A percentile compares a stretch with the other conserved stretches of the same genome.
Evolutionary conservation across 108 stramenopile genomes (phyloP).

Genomic region (Mediolabrus comicus): DNA sequence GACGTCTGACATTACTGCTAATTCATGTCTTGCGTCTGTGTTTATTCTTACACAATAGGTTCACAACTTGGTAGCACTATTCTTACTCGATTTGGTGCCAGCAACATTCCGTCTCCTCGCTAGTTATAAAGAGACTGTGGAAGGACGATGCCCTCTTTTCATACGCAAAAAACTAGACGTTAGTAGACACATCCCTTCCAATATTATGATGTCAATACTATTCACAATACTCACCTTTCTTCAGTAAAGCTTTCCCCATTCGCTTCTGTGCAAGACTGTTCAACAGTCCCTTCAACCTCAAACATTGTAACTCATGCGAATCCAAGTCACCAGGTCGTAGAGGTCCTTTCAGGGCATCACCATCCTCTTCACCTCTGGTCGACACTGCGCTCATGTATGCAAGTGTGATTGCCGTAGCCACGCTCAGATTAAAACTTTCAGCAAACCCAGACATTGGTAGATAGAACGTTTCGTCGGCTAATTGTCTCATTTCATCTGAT

Average conservation of each 20-base stretch:
- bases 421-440: constrained; percentile 87
- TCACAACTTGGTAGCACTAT: too few species aligned
- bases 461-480: constrained; percentile 78
- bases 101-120: too few species aligned
- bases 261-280: constrained; percentile 70
- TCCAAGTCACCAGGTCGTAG: constrained; percentile 79
- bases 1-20: too few species aligned
- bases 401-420: constrained; percentile 81
- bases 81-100: too few species aligned
- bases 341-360: constrained; percentile 45
- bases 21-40: too few species aligned
- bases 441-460: constrained; percentile 91
- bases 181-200: background rate
- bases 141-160: constrained; percentile 48
- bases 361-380: constrained; percentile 20
- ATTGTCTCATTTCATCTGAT: constrained; percentile 52
- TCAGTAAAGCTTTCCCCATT: constrained; percentile 62
- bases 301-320: constrained; percentile 60
- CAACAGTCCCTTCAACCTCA: constrained; percentile 64
- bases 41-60: too few species aligned
- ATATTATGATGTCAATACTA: background rate
- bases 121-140: constrained; percentile 45
- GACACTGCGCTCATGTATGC: constrained; percentile 74
- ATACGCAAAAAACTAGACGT: background rate
- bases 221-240: constrained; percentile 26